Percentiles rank a stretch among this genome's conserved stretches.
Conservation (phyloP, 2,329 filamentous ascomycete genomes). For the Fusarium cyanostomum region DNA sequence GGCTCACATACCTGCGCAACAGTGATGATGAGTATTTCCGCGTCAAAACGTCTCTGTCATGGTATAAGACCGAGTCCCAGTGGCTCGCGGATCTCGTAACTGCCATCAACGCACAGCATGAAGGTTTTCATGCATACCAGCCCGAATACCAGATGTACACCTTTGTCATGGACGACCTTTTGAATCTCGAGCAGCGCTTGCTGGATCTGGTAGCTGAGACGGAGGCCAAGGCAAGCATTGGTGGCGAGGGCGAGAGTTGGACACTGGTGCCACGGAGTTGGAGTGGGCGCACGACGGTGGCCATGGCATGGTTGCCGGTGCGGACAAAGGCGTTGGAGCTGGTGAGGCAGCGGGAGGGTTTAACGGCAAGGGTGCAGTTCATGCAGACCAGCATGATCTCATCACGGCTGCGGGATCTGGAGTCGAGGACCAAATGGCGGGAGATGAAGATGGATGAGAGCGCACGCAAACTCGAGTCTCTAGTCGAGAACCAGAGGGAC, state of each 20-base stretch:
- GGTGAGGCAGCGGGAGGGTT: conserved; percentile 56
- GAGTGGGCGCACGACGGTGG: conserved; percentile 51
- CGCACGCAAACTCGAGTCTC: conserved; percentile 35
- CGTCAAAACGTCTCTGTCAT: conserved; percentile 57
- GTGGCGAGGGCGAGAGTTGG: conserved; percentile 46
- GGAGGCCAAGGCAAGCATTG: conserved; percentile 45
- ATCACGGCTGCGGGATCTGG: conserved; percentile 52
- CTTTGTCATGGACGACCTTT: conserved; percentile 58
- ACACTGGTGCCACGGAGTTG: conserved; percentile 50
- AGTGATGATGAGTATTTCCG: conserved; percentile 59
- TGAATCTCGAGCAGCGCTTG: conserved; percentile 55
- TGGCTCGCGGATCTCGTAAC: conserved; percentile 56
- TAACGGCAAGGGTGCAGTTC: conserved; percentile 58
- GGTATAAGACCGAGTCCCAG: conserved; percentile 60
- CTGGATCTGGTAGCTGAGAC: conserved; percentile 57
- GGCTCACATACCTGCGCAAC: conserved; percentile 56
- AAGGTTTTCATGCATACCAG: conserved; percentile 37
- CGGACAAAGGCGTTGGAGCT: conserved; percentile 57
- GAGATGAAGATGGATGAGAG: conserved; percentile 45
- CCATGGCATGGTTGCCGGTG: conserved; percentile 57
- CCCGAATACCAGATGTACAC: conserved; percentile 58
- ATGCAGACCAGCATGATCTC: conserved; percentile 60
- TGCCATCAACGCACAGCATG: conserved; percentile 41
- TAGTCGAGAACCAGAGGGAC: conserved; percentile 41
- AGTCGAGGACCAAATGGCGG: conserved; percentile 45